Base-by-base conservation (phyloP, 805 yeast genomes). In the Citeromyces nyonsensis region DNA sequence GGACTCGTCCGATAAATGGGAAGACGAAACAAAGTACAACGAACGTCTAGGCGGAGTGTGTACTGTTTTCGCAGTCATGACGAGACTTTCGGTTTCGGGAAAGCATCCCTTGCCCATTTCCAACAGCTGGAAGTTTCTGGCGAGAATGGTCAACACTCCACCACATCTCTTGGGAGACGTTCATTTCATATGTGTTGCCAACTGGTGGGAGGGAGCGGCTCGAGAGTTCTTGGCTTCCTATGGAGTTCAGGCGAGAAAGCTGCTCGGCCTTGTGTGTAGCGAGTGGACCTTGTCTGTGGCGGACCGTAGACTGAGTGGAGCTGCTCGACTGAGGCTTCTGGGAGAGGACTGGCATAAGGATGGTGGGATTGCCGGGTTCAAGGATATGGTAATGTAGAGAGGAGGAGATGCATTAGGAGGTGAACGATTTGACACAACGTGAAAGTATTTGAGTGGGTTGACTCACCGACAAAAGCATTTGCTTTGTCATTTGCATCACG, bases 191-290 rank as follows among this genome's bases (percentile, higher is more conserved):
- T 68, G 78, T 2, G 63, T 74, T 4, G 76, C 83, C 2, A 69
- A 79, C 24, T 86, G 96, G 96, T 84, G 96, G 94, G 97, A 91
- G 41, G 72, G 85, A 4, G 63, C 78, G 31, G 86, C 81, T 0
- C 38, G 42, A 6, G 61, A 71, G 28, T 69, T 88, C 35, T 33
- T 63, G 6, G 45, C 47, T 7, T 64, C 61, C 1, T 88, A 73
- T 49, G 85, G 86, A 0, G 51, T 40, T 4, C 97, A 88, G 55
- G 91, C 71, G 3, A 35, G 29, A 4, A 91, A 91, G 48, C 34
- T 84, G 20, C 42, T 85, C 36, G 42, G 39, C 6, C 40, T 67
- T 8, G 47, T 71, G 5, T 61, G 66, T 36, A 48, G 46, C 3
- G 59, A 51, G 1, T 75, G 85, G 74, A 65, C 83, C 0, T 36